Conservation (phyloP, 1,284 basidiomycete genomes). For the Stereum hirsutum region DNA sequence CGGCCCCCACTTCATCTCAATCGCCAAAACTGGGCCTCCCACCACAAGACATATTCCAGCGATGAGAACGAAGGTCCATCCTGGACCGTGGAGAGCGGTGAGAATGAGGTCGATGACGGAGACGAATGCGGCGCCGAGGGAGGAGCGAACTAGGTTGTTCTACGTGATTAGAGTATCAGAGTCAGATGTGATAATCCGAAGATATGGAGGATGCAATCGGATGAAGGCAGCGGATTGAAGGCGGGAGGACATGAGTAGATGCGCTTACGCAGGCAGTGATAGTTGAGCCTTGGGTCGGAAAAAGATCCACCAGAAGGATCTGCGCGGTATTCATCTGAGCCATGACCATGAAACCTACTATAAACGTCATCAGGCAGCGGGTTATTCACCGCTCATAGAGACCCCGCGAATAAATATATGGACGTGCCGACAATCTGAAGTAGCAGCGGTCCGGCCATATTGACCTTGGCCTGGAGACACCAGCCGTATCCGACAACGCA, state of each 20-base stretch:
- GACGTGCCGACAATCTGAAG: conserved; percentile 46
- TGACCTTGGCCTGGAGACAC: conserved; percentile 40
- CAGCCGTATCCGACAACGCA: conserved; percentile 58
- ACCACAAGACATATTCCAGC: conserved; percentile 28
- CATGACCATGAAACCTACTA: conserved; percentile 40
- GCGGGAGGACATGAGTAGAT: too few species aligned
- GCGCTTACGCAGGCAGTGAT: conserved; percentile 58
- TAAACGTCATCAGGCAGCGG: too few species aligned
- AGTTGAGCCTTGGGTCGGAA: conserved; percentile 48
- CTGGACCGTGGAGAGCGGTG: conserved; percentile 28
- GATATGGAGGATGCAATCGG: background rate
- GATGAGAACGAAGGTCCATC: conserved; percentile 43
- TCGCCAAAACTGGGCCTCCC: conserved; percentile 26
- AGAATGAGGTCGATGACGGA: conserved; percentile 40
- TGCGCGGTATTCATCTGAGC: conserved; percentile 37
- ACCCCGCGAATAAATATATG: too few species aligned
- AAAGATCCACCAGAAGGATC: conserved; percentile 56
- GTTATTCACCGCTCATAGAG: background rate
- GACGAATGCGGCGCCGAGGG: conserved; percentile 36
- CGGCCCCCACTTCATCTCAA: conserved; percentile 29
- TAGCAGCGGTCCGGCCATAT: conserved; percentile 48
- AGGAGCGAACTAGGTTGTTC: conserved; percentile 54
- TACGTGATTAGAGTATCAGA: too few species aligned
- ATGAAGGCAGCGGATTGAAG: background rate
- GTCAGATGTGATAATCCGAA: conserved; percentile 1